phyloP scores from a whole-genome alignment of 2,329 filamentous ascomycete species.

The Blastomyces gilchristii region DNA sequence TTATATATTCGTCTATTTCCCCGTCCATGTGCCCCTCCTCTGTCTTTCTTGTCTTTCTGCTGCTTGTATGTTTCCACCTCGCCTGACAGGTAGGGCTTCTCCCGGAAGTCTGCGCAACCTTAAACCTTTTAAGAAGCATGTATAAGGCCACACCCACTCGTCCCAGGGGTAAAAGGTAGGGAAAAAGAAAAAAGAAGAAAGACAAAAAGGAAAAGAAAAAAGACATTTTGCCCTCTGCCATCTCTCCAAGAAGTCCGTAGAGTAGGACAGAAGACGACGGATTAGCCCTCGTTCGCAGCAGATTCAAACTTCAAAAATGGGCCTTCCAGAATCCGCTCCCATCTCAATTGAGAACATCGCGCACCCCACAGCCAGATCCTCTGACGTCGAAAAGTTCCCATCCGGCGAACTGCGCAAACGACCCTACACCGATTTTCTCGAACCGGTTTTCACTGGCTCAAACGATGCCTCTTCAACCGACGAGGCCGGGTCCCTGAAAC shows the following conservation, averaged over 20 bases:
- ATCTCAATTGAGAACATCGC: not conserved
- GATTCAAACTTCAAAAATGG: not conserved
- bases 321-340: not conserved
- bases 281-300: not conserved
- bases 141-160: not conserved
- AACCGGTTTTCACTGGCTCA: not conserved
- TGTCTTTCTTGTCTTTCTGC: not conserved
- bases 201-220: too few relatives aligned
- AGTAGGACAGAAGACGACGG: not conserved
- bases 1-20: not conserved
- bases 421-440: constrained; percentile 2
- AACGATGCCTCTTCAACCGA: not conserved
- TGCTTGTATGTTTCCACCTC: not conserved
- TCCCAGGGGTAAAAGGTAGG: not conserved
- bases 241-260: not conserved
- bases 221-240: not conserved
- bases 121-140: not conserved
- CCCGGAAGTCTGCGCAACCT: not conserved
- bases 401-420: not conserved
- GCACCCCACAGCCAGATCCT: not conserved
- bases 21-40: not conserved
- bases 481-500: constrained; percentile 14
- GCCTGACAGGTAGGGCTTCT: not conserved
- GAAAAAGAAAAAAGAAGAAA: too few relatives aligned
- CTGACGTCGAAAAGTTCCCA: constrained; percentile 3